These are phyloP conservation scores for Candida broadrunensis DNA, from an alignment of 805 yeast genomes.

Conservation along the genomic window DNA sequence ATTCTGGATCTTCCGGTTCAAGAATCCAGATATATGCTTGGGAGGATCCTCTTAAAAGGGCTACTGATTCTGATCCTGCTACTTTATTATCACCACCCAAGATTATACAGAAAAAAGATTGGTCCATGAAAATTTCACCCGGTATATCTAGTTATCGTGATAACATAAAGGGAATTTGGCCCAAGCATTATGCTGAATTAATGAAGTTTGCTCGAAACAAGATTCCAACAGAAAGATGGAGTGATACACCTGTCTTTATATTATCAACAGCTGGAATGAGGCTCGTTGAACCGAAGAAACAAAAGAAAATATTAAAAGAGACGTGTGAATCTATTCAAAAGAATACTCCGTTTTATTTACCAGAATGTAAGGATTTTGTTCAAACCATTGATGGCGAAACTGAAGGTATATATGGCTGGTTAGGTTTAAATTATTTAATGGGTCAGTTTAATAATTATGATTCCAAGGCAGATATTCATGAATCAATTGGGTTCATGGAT, in stretches of 20 bases:
- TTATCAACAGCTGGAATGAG: slow-evolving; percentile 98
- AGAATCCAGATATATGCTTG: slow-evolving; percentile 81
- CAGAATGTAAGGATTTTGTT: slow-evolving; percentile 67
- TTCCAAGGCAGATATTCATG: slow-evolving; percentile 32
- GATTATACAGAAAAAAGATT: slow-evolving; percentile 57
- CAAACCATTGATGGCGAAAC: slow-evolving; percentile 90
- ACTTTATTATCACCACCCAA: slow-evolving; percentile 61
- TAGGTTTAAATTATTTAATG: slow-evolving; percentile 81
- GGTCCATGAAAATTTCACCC: slow-evolving; percentile 75
- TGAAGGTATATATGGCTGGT: slow-evolving; percentile 96
- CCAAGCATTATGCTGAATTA: slow-evolving; percentile 62
- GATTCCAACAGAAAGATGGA: slow-evolving; percentile 60
- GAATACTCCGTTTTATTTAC: slow-evolving; percentile 54
- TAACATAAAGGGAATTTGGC: slow-evolving; percentile 60
- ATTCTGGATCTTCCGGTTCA: slow-evolving; percentile 96
- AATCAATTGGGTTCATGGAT: slow-evolving; percentile 92
- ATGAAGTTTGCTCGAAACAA: slow-evolving; percentile 65
- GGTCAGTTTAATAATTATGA: slow-evolving; percentile 57
- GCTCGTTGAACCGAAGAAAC: slow-evolving; percentile 55
- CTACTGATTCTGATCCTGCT: slow-evolving; percentile 29
- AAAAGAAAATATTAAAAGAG: slow-evolving; percentile 49
- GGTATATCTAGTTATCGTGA: slow-evolving; percentile 73
- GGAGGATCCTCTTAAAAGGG: slow-evolving; percentile 45
- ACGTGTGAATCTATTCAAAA: slow-evolving; percentile 58
- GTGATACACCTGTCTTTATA: slow-evolving; percentile 81